Conservation (phyloP, 2,329 filamentous ascomycete species). For the Fusarium sp. region DNA sequence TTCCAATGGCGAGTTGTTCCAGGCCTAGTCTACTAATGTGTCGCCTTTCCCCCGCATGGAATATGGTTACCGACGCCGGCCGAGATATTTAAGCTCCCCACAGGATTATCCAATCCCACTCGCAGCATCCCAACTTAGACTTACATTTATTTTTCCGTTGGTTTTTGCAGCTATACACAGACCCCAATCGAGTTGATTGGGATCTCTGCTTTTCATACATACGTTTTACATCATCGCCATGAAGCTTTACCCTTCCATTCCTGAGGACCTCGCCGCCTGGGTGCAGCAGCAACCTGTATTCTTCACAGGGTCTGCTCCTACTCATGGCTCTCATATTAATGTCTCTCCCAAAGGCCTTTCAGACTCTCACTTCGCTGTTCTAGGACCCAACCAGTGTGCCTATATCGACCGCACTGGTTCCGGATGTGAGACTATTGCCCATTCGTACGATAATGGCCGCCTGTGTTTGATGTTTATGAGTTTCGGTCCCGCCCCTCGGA, state of each 20-base stretch:
- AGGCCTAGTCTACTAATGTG: constrained; percentile 19
- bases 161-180: constrained; percentile 21
- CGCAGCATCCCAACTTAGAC: constrained; percentile 26
- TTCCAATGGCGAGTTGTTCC: constrained; percentile 19
- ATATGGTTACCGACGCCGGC: constrained; percentile 10
- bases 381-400: constrained; percentile 65
- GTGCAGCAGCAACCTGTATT: constrained; percentile 74
- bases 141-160: constrained; percentile 15
- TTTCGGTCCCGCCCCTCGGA: constrained; percentile 66
- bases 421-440: constrained; percentile 78
- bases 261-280: constrained; percentile 67
- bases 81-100: constrained; percentile 19
- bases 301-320: constrained; percentile 77
- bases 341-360: constrained; percentile 77
- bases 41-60: constrained; percentile 33
- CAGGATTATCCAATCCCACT: constrained; percentile 13
- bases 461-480: constrained; percentile 78
- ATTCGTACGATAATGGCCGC: constrained; percentile 79
- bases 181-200: constrained; percentile 17
- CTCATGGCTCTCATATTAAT: constrained; percentile 74
- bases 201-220: constrained; percentile 32
- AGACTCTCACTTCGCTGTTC: constrained; percentile 67
- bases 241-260: constrained; percentile 67
- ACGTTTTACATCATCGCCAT: constrained; percentile 50
- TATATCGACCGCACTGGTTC: constrained; percentile 80